Evolutionary conservation across 129 eudicot genomes (phyloP), one percentile per base, ranked within the genome.

Genomic region (Apium graveolens): DNA sequence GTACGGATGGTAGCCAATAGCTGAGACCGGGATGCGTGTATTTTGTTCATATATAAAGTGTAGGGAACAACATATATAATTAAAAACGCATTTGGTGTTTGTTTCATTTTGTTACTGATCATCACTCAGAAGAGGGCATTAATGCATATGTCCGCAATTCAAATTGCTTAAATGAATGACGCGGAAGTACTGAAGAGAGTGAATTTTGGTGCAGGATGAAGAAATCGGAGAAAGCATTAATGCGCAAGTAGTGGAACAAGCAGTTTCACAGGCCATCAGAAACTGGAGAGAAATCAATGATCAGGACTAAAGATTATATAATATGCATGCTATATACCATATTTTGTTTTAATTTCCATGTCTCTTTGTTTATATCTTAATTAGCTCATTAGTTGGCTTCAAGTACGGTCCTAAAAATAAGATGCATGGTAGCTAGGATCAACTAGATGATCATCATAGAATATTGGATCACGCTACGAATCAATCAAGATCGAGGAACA

Each of bases 201-300:
- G 24, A 11, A 26, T 48, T 46, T 77, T 32, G 6, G 32, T 57
- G 80, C 87, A 91, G 98, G 79, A 79, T 82, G 93, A 88, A 82
- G 92, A 91, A 70, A 82, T 80, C 20, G 91, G 84, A 66, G 96
- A 90, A 84, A 83, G 29, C 83, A 76, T 92, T 43, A 89, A 83
- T 81, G 94, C 92, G 11, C 84, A 90, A 42, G 81, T 83, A 77
- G 96, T 95, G 86, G 87, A 90, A 85, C 86, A 88, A 82, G 90
- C 97, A 42, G 88, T 95, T 81, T 77, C 84, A 78, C 84, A 86
- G 21, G 92, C 96, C 8, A 91, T 95, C 81, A 86, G 87, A 86
- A 87, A 83, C 60, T 91, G 96, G 97, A 84, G 81, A 14, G 87
- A 82, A 79, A 88, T 57, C 72, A 84, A 69, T 80, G 84, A 84